Percentiles rank a stretch among this genome's conserved stretches.
These are phyloP conservation scores for Nothopassalora personata DNA, from an alignment of 2,329 filamentous ascomycete species.

Conservation along the genomic window DNA sequence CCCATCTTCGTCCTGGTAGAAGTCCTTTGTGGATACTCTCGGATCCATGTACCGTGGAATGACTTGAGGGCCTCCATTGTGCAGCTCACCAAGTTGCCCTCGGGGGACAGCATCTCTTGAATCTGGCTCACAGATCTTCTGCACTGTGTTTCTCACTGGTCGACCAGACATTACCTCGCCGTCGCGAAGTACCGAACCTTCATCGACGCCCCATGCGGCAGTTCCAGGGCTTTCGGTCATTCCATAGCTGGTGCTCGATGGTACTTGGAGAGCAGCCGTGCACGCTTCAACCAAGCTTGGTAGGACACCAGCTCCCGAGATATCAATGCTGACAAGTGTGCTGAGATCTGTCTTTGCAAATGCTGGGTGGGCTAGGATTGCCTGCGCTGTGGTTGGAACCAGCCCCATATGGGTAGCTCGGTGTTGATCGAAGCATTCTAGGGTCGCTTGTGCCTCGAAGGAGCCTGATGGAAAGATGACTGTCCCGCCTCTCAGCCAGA, in stretches of 20 bases:
- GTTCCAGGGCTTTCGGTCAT: conserved; percentile 45
- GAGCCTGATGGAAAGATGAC: conserved; percentile 28
- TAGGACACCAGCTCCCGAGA: conserved; percentile 36
- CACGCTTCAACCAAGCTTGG: conserved; percentile 29
- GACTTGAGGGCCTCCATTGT: conserved; percentile 29
- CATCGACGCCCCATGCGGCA: conserved; percentile 36
- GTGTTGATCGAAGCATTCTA: conserved; percentile 32
- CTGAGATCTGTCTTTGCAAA: conserved; percentile 27
- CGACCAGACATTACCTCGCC: conserved; percentile 41
- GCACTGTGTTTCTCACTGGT: conserved; percentile 37
- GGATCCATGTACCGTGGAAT: conserved; percentile 30
- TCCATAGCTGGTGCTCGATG: conserved; percentile 35
- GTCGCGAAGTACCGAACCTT: conserved; percentile 29
- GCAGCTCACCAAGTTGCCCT: conserved; percentile 30
- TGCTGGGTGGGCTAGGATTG: conserved; percentile 29
- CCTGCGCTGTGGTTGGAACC: conserved; percentile 33
- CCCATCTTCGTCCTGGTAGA: conserved; percentile 30
- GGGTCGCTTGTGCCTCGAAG: conserved; percentile 31
- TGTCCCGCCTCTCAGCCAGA: conserved; percentile 25
- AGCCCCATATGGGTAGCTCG: conserved; percentile 31
- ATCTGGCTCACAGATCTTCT: conserved; percentile 30
- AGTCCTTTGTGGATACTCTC: conserved; percentile 24
- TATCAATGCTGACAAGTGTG: conserved; percentile 30
- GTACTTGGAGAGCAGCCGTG: conserved; percentile 26
- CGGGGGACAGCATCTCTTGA: conserved; percentile 24